phyloP scores from a whole-genome alignment of 2,329 filamentous ascomycete species.

The Sclerotiophoma versabilis region DNA sequence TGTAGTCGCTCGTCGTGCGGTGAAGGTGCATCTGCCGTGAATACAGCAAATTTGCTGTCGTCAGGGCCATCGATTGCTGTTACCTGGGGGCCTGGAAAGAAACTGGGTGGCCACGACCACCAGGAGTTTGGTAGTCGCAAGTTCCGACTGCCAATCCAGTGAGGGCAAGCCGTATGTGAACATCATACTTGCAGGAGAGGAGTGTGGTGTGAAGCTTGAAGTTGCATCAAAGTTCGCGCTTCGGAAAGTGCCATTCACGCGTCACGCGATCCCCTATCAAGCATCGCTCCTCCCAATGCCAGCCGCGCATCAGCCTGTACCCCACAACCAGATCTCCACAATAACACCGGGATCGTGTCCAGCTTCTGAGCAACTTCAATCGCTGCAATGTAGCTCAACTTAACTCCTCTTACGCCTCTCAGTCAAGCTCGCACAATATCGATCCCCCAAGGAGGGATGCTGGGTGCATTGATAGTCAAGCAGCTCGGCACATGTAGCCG shows the following conservation, averaged over 20 bases:
- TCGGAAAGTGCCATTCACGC: slow-evolving; percentile 7
- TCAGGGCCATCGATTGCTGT: not conserved
- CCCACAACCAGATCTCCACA: slow-evolving; percentile 16
- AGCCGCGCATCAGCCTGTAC: slow-evolving; percentile 5
- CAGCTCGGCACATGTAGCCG: slow-evolving; percentile 1
- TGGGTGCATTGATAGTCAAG: not conserved
- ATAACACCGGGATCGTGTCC: not conserved
- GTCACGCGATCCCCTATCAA: slow-evolving; percentile 13
- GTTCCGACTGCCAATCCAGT: too few species aligned
- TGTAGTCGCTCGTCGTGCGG: too few species aligned
- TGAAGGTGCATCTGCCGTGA: not conserved
- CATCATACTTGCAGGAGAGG: not conserved
- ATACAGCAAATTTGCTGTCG: not conserved
- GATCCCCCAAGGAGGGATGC: not conserved
- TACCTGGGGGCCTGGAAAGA: too few species aligned
- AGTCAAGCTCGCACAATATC: not conserved
- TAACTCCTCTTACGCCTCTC: not conserved
- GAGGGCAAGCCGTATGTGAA: too few species aligned
- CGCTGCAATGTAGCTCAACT: not conserved
- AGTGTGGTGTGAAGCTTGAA: slow-evolving; percentile 8
- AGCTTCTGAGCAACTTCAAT: not conserved
- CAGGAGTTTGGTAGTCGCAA: not conserved
- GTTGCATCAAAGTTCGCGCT: slow-evolving; percentile 11
- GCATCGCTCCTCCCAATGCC: slow-evolving; percentile 11
- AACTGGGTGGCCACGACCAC: not conserved